Conservation (phyloP, 352 stramenopile species). For the Hyaloperonospora brassicae region DNA sequence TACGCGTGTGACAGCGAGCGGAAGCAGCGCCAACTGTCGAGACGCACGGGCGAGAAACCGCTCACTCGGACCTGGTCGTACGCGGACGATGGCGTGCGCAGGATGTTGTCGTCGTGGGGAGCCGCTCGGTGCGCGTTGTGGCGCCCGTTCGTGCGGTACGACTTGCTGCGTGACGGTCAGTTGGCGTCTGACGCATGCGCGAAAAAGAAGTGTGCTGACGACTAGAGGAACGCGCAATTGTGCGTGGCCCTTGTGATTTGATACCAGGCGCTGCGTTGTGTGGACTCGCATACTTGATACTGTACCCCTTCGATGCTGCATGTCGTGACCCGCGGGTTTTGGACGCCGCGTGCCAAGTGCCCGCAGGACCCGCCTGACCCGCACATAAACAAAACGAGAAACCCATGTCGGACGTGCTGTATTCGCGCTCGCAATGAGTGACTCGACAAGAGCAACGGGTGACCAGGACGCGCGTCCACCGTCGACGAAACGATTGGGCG, state of each 20-base stretch:
- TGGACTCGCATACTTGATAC: too few species aligned
- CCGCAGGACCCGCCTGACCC: too few species aligned
- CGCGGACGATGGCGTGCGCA: constrained; percentile 15
- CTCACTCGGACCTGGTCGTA: constrained; percentile 34
- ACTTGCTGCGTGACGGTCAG: constrained; percentile 8
- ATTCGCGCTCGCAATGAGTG: constrained; percentile 6
- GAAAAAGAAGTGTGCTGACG: too few species aligned
- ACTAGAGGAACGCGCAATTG: too few species aligned
- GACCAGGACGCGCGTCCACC: constrained; percentile 1
- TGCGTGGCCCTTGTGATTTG: too few species aligned
- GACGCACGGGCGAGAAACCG: constrained; percentile 48
- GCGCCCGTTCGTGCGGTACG: constrained; percentile 11
- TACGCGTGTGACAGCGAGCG: constrained; percentile 61
- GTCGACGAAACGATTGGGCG: constrained; percentile 33
- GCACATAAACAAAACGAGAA: too few species aligned
- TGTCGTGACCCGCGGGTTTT: not conserved
- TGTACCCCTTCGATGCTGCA: too few species aligned
- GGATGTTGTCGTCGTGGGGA: constrained; percentile 17
- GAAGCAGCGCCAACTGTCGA: constrained; percentile 58
- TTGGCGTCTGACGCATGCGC: constrained; percentile 21
- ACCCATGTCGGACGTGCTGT: not conserved
- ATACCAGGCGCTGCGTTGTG: too few species aligned
- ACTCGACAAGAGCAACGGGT: constrained; percentile 4
- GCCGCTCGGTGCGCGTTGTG: constrained; percentile 6
- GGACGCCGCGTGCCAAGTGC: too few species aligned